Base-by-base conservation (phyloP, 176 grass and related monocot species). In the Poa annua region DNA sequence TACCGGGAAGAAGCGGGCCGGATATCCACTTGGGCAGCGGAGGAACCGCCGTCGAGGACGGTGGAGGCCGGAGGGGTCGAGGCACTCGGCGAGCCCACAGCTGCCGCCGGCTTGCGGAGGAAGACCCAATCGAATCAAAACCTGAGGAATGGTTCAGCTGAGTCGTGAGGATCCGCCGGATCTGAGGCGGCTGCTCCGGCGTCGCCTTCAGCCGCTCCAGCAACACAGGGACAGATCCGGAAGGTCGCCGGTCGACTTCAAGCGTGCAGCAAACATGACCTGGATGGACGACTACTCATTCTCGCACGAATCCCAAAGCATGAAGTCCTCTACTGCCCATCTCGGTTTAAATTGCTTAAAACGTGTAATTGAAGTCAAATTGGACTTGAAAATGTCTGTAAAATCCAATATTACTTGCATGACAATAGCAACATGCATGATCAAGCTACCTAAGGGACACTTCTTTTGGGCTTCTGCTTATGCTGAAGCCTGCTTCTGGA, bases 231-330 rank as follows among this genome's bases (percentile, higher is more conserved):
- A 19, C 45, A 74, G 71, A 74, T 74, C 71, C 71, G 71, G 71
- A 45, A 74, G 71, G 45, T 29, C 44, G 71, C 45, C 44, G 71
- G 71, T 74, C 71, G 71, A 45, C 71, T 74, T 74, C 71, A 49
- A 51, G 45, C 71, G 71, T 73, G 42, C 13, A 10, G 16, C 44
- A 29, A 24, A 45, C 67, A 36, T 33, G 33, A 73, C 21, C 44
- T 25, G 22, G 14, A 74, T 13, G 25, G 71, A 74, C 45, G 45
- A 19, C 14, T 13, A 48, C 2, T 0, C 44, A 45, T 45, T 2
- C 10, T 3, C 44, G 44, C 44, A 66, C 63, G 63, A 19, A 38
- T 66, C 63, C 17, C 16, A 19, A 36, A 36, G 63, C 33, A 45
- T 45, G 44, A 11, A 35, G 42, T 44, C 44, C 44, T 47, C 44